Evolutionary conservation across 2,329 filamentous ascomycete species (phyloP).

Genomic region (Dichotomopilus funicola): DNA sequence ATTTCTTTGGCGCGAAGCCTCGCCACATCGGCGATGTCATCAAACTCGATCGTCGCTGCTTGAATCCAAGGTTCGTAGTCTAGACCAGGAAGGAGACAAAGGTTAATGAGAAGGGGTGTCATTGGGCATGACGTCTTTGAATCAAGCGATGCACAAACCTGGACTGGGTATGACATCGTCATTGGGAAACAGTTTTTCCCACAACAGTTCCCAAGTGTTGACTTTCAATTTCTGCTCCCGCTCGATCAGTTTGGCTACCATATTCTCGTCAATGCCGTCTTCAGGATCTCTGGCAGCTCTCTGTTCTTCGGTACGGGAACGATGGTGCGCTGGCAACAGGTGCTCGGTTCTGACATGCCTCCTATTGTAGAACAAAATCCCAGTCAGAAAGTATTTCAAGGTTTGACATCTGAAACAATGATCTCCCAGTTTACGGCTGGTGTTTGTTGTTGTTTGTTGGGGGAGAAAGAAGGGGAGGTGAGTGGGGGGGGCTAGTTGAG

Average conservation of each 20-base stretch:
- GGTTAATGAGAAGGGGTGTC: no score
- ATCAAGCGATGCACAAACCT: background rate
- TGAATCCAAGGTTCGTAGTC: background rate
- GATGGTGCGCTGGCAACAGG: background rate
- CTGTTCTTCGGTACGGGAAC: no score
- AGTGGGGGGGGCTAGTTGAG: no score
- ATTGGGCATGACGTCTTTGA: no score
- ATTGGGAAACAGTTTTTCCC: background rate
- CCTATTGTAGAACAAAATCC: no score
- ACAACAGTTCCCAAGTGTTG: background rate
- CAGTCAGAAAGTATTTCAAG: no score
- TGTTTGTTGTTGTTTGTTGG: no score
- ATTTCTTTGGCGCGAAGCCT: background rate
- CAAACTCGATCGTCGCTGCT: background rate
- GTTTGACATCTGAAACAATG: no score
- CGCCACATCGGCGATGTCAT: background rate
- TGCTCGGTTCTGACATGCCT: background rate
- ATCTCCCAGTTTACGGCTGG: no score
- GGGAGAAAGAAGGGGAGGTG: no score
- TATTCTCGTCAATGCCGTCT: background rate
- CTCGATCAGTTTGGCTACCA: background rate
- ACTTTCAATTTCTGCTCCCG: background rate
- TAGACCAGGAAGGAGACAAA: background rate
- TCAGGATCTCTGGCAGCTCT: background rate
- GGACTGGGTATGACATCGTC: background rate